Base-by-base conservation (phyloP, 2,329 filamentous ascomycete genomes). In the Stagonosporopsis rhizophila region DNA sequence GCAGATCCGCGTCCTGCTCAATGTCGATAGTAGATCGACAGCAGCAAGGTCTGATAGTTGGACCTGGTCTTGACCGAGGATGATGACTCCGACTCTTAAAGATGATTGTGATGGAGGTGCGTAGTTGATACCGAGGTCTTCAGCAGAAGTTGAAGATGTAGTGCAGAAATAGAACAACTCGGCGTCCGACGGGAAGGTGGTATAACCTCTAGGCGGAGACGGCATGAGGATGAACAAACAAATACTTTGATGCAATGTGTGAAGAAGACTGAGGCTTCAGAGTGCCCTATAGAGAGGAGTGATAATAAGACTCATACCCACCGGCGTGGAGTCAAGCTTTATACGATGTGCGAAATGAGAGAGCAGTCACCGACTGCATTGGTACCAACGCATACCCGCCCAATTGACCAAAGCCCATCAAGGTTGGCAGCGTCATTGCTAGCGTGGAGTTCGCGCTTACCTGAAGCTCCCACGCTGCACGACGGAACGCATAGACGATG, bases 91-190 rank as follows among this genome's bases (percentile, higher is more conserved):
- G 32, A 76, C 60, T 42, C 66, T 66, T 28, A 76, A 30, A 3
- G 72, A 75, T 3, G 71, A 68, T 34, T 72, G 72, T 38, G 73
- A 76, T 3, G 72, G 72, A 28, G 68, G 69, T 7, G 63, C 63
- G 37, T 75, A 71, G 46, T 66, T 68, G 9, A 74, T 58, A 37
- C 71, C 67, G 30, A 76, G 60, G 30, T 74, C 68, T 46, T 73
- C 71, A 44, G 72, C 62, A 3, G 71, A 73, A 15, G 70, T 70
- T 12, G 70, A 74, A 2, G 69, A 67, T 50, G 71, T 74, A 25
- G 72, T 75, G 49, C 71, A 75, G 37, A 69, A 70, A 45, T 76
- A 75, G 54, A 75, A 76, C 23, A 75, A 66, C 40, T 75, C 72
- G 52, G 69, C 72, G 30, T 71, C 66, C 30, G 69, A 72, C 32